Evolutionary conservation across 306 rosid species (phyloP).

Genomic region (Benincasa hispida): DNA sequence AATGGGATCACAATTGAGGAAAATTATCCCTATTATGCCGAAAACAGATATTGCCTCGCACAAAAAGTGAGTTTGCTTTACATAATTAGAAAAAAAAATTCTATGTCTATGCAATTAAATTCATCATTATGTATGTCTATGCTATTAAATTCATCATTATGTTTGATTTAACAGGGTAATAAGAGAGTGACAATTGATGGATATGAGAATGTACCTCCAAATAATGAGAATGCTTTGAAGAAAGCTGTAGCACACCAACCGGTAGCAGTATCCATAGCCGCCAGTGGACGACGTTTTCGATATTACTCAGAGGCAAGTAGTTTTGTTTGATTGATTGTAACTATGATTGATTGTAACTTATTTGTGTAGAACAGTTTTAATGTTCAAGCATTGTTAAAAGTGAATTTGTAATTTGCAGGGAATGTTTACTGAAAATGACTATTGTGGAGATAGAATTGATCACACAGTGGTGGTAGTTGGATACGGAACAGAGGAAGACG

Average conservation of each 20-base stretch:
- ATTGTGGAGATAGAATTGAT: no score
- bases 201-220: slow-evolving; percentile 25
- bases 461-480: no score
- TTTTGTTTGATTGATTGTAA: no score
- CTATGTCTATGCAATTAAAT: no score
- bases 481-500: slow-evolving; percentile 15
- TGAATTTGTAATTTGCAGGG: slow-evolving; percentile 26
- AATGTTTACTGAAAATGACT: slow-evolving; percentile 20
- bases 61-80: slow-evolving; percentile 20
- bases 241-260: slow-evolving; percentile 40
- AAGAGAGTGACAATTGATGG: slow-evolving; percentile 26
- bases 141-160: no score
- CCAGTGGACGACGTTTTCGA: slow-evolving; percentile 29
- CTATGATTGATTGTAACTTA: neutral
- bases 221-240: slow-evolving; percentile 27
- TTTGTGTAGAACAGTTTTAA: neutral
- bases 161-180: slow-evolving; percentile 9
- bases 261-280: slow-evolving; percentile 29
- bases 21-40: slow-evolving; percentile 22
- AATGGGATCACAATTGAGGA: slow-evolving; percentile 27
- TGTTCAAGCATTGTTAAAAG: no score
- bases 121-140: no score
- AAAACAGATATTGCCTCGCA: slow-evolving; percentile 11
- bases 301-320: slow-evolving; percentile 26
- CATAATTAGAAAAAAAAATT: no score